Percentiles rank a stretch among this genome's conserved stretches.
Evolutionary conservation across 2,329 filamentous ascomycete genomes (phyloP).

Genomic region (Fusarium udum): DNA sequence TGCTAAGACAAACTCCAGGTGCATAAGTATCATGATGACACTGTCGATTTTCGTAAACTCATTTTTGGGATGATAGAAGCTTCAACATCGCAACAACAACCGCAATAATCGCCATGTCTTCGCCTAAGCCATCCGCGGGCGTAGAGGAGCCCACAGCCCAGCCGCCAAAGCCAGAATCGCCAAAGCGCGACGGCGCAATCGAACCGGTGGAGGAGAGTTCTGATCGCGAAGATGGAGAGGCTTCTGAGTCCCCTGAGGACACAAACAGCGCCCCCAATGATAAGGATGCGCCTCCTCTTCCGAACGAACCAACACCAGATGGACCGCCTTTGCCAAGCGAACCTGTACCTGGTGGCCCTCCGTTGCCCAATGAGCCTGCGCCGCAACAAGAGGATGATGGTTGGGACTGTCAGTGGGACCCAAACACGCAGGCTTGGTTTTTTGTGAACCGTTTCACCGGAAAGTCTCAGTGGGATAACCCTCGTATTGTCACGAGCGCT

Average conservation of each 20-base stretch:
- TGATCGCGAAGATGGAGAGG: slow-evolving; percentile 40
- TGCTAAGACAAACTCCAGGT: slow-evolving; percentile 50
- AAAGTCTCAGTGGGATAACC: slow-evolving; percentile 85
- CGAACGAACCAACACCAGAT: slow-evolving; percentile 45
- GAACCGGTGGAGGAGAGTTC: slow-evolving; percentile 18
- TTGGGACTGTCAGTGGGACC: slow-evolving; percentile 85
- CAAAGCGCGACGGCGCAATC: slow-evolving; percentile 20
- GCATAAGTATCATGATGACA: slow-evolving; percentile 52
- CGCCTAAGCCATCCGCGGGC: slow-evolving; percentile 27
- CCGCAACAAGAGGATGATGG: slow-evolving; percentile 73
- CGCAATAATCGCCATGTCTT: slow-evolving; percentile 30
- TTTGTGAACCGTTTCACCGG: slow-evolving; percentile 86
- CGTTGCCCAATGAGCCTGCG: slow-evolving; percentile 54
- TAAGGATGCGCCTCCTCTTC: slow-evolving; percentile 49
- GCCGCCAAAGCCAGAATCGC: slow-evolving; percentile 20
- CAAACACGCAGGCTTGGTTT: slow-evolving; percentile 74
- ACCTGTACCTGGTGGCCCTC: slow-evolving; percentile 46
- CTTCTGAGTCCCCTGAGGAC: slow-evolving; percentile 22
- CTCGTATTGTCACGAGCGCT: slow-evolving; percentile 68
- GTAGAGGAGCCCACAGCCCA: slow-evolving; percentile 26
- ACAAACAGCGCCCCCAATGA: slow-evolving; percentile 18
- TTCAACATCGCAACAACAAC: slow-evolving; percentile 34
- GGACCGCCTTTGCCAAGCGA: slow-evolving; percentile 50
- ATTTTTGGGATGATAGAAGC: slow-evolving; percentile 50
- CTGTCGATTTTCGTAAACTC: slow-evolving; percentile 49